Conservation (phyloP, 208 protist genomes). For the Trypanosoma platydactyli region DNA sequence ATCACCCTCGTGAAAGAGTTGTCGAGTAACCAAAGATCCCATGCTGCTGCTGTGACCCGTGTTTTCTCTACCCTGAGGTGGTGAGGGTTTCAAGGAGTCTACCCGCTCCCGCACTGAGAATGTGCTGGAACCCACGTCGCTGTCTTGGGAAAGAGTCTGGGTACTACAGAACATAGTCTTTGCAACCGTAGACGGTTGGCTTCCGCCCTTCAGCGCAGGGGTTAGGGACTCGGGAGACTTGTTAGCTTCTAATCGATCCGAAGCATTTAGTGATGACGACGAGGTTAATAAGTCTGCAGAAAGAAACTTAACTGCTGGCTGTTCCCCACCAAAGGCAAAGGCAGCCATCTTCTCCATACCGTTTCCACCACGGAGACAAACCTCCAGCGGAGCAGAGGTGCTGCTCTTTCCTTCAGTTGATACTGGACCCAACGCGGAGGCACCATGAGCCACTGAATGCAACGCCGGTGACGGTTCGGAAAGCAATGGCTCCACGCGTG, state of each 20-base stretch:
- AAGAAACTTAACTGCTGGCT: slow-evolving; percentile 22
- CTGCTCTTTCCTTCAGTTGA: background rate
- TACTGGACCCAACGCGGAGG: background rate
- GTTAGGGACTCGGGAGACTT: slow-evolving; percentile 3
- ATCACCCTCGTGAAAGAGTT: slow-evolving; percentile 9
- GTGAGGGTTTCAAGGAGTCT: background rate
- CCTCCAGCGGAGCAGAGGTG: slow-evolving; percentile 1
- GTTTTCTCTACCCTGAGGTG: background rate
- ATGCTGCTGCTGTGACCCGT: background rate
- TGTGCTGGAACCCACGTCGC: background rate
- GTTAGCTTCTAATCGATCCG: slow-evolving; percentile 3
- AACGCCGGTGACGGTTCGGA: background rate
- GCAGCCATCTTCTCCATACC: slow-evolving; percentile 72
- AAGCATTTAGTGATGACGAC: background rate
- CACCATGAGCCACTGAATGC: no score
- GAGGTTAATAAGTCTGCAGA: background rate
- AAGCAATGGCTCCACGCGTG: background rate
- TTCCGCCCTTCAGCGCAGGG: background rate
- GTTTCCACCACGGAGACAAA: slow-evolving; percentile 47
- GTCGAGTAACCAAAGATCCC: slow-evolving; percentile 8
- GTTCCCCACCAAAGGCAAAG: slow-evolving; percentile 43
- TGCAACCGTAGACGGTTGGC: slow-evolving; percentile 17
- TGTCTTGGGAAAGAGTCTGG: background rate
- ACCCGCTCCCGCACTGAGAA: background rate
- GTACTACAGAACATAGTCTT: background rate